Conservation (phyloP, 2,329 filamentous ascomycete species). For the Aspergillus vadensis region DNA sequence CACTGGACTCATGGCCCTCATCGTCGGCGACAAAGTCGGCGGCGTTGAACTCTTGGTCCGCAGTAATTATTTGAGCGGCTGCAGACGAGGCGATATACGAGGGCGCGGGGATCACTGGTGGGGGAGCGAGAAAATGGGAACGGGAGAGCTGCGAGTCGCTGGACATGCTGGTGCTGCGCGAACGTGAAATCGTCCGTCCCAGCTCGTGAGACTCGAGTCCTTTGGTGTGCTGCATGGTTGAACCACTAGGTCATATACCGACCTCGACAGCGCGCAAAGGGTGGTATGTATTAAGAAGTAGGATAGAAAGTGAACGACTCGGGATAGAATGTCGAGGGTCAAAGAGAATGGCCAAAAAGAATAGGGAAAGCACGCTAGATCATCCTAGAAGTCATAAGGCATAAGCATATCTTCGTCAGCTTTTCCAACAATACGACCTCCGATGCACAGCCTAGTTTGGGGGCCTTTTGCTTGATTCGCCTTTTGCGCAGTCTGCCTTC, state of each 20-base stretch:
- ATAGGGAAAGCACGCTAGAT: not conserved
- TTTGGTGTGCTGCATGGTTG: conserved; percentile 36
- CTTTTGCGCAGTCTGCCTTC: not conserved
- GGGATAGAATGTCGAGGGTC: not conserved
- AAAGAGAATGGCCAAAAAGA: not conserved
- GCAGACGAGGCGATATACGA: conserved; percentile 86
- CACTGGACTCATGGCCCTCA: conserved; percentile 64
- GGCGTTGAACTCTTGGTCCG: conserved; percentile 76
- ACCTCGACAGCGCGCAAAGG: not conserved
- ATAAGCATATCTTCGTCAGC: conserved; percentile 11
- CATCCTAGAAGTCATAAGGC: conserved; percentile 10
- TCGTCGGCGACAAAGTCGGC: conserved; percentile 70
- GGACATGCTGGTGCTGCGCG: conserved; percentile 44
- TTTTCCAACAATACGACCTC: conserved; percentile 8
- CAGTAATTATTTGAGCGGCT: conserved; percentile 87
- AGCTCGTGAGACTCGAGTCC: conserved; percentile 34
- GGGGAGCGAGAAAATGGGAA: conserved; percentile 61
- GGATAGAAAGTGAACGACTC: conserved; percentile 1
- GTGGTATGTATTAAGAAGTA: not conserved
- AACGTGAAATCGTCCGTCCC: conserved; percentile 33
- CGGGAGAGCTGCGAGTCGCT: conserved; percentile 39
- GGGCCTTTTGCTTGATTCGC: conserved; percentile 6
- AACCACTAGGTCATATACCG: conserved; percentile 15
- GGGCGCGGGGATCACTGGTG: conserved; percentile 72
- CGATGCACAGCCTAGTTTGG: conserved; percentile 13